These are phyloP conservation scores for cucumber (Cucumis sativus) DNA, from an alignment of 306 rosid species.

Conservation along the genomic window Cucumber_9930_V3 NC_026660.2:9064501-9065000, in stretches of 20 bases:
- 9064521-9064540: conserved; percentile 81
- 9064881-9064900: conserved; percentile 97
- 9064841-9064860: conserved; percentile 17
- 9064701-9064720: conserved; percentile 85
- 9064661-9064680: not conserved
- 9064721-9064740: conserved; percentile 70
- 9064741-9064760: conserved; percentile 53
- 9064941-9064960: conserved; percentile 55
- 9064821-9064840: conserved; percentile 23
- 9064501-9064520: conserved; percentile 84
- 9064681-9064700: conserved; percentile 44
- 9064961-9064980: conserved; percentile 6
- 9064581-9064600: conserved; percentile 50
- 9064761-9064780: conserved; percentile 27
- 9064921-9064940: conserved; percentile 41
- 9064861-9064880: conserved; percentile 24
- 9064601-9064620: not conserved
- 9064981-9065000: not conserved
- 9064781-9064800: conserved; percentile 32
- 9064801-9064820: conserved; percentile 37
- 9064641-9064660: not conserved
- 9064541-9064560: conserved; percentile 62
- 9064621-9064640: not conserved
- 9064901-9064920: conserved; percentile 39
- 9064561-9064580: conserved; percentile 81